phyloP scores from a whole-genome alignment of 257 asterid species.

The Salvia miltiorrhiza region DNA sequence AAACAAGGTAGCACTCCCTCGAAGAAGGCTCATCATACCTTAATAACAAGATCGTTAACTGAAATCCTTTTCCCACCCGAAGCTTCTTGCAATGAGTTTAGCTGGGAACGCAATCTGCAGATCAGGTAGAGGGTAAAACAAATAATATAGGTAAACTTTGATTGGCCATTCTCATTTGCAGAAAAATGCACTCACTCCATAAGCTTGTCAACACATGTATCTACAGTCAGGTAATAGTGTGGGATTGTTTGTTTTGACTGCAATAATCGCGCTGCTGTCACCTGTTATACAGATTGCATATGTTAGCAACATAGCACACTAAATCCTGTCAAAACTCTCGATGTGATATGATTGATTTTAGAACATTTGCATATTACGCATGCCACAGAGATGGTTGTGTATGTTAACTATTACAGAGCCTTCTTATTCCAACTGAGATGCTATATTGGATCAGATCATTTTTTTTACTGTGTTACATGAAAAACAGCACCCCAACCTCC shows the following conservation, averaged over 20 bases:
- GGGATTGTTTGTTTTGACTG: conserved; percentile 95
- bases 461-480: conserved; percentile 1
- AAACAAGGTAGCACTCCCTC: neutral
- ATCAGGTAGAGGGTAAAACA: conserved; percentile 8
- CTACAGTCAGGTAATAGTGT: conserved; percentile 91
- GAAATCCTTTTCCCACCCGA: conserved; percentile 95
- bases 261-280: conserved; percentile 83
- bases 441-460: neutral
- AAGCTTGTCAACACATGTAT: conserved; percentile 94
- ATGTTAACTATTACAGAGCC: neutral
- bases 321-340: neutral
- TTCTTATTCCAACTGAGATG: conserved; percentile 13
- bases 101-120: conserved; percentile 73
- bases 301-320: conserved; percentile 14
- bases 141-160: conserved; percentile 9
- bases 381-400: neutral
- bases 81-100: conserved; percentile 86
- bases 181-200: conserved; percentile 68
- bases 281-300: conserved; percentile 43
- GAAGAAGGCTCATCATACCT: conserved; percentile 47
- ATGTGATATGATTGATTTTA: neutral
- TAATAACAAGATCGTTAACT: conserved; percentile 87
- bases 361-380: neutral
- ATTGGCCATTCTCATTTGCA: conserved; percentile 9
- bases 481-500: neutral